Evolutionary conservation across 2,329 filamentous ascomycete species (phyloP).

Genomic region (Massarina eburnea): DNA sequence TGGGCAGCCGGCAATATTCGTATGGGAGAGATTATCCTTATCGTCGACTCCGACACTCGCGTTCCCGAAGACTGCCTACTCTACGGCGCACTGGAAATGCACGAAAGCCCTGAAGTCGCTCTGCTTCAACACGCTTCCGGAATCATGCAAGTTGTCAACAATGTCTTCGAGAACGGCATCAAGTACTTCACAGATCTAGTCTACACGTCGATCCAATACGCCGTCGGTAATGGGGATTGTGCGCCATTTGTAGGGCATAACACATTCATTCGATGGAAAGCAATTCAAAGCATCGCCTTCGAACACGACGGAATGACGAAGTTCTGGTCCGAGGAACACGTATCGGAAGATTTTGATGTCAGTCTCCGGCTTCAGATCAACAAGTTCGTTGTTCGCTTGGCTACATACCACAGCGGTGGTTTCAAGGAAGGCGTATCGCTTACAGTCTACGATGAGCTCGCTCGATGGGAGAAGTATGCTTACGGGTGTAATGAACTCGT

Average conservation of each 20-base stretch:
- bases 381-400: slow-evolving; percentile 68
- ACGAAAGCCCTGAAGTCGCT: slow-evolving; percentile 74
- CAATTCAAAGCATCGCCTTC: slow-evolving; percentile 59
- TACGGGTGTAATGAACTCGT: slow-evolving; percentile 70
- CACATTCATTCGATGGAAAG: slow-evolving; percentile 69
- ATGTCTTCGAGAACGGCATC: slow-evolving; percentile 73
- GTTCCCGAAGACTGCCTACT: slow-evolving; percentile 70
- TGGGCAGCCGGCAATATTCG: slow-evolving; percentile 85
- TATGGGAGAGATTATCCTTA: slow-evolving; percentile 75
- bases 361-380: slow-evolving; percentile 68
- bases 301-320: slow-evolving; percentile 59
- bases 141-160: slow-evolving; percentile 70
- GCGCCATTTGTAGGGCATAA: slow-evolving; percentile 77
- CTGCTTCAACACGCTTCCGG: slow-evolving; percentile 71
- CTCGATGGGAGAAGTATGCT: slow-evolving; percentile 64
- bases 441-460: slow-evolving; percentile 70
- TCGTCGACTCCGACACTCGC: slow-evolving; percentile 47
- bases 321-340: slow-evolving; percentile 73
- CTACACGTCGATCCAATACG: slow-evolving; percentile 70
- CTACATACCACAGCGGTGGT: slow-evolving; percentile 66
- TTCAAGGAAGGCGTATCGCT: slow-evolving; percentile 74
- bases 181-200: slow-evolving; percentile 77
- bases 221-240: slow-evolving; percentile 68
- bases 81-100: slow-evolving; percentile 77
- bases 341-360: slow-evolving; percentile 77